Percentiles rank a stretch among this genome's conserved stretches.
Evolutionary conservation across 805 yeast genomes (phyloP).

Genomic region (Saccharomycopsis fibuligera): DNA sequence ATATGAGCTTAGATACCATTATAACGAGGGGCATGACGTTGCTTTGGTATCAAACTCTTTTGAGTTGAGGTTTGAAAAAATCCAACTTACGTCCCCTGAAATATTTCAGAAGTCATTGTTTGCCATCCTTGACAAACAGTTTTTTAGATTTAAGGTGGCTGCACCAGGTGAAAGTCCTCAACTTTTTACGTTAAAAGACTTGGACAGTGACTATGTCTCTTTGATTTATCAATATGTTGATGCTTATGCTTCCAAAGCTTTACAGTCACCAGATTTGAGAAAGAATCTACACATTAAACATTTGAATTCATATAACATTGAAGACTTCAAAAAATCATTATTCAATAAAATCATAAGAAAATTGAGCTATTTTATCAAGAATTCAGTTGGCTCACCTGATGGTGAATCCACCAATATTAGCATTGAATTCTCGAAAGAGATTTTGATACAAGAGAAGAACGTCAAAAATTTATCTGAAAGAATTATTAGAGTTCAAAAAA

Average conservation of each 20-base stretch:
- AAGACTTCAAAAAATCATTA: conserved; percentile 17
- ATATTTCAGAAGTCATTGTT: neutral
- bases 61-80: conserved; percentile 42
- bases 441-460: conserved; percentile 32
- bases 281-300: conserved; percentile 14
- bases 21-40: conserved; percentile 64
- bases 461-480: conserved; percentile 30
- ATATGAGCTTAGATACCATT: conserved; percentile 70
- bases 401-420: conserved; percentile 21
- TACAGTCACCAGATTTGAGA: conserved; percentile 8
- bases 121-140: neutral
- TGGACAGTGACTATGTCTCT: conserved; percentile 9
- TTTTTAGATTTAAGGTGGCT: too few relatives aligned
- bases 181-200: conserved; percentile 5
- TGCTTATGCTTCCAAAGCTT: conserved; percentile 7
- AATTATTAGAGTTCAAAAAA: conserved; percentile 32
- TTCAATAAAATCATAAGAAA: conserved; percentile 8
- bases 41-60: conserved; percentile 58
- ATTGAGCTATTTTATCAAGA: conserved; percentile 27
- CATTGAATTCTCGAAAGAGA: conserved; percentile 33
- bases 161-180: too few relatives aligned
- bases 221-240: conserved; percentile 15
- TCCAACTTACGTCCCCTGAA: conserved; percentile 19
- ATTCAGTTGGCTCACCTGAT: conserved; percentile 24
- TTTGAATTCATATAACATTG: conserved; percentile 19